phyloP scores from a whole-genome alignment of 306 rosid genomes.

The Gastrolobium villosum region DNA sequence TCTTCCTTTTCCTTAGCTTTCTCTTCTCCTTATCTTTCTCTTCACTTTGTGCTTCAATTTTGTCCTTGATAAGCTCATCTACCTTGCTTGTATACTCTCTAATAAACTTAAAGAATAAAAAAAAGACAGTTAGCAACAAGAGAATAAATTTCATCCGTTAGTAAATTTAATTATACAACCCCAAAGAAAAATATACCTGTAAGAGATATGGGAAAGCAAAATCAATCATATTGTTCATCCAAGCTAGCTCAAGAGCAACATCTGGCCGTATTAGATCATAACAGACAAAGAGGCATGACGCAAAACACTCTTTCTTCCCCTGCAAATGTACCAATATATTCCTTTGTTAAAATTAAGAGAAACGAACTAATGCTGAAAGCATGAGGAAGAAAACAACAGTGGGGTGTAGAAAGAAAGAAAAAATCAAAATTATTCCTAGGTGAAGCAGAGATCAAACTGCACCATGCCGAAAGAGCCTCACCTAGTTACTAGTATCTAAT shows the following conservation, averaged over 20 bases:
- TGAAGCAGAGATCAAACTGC: slow-evolving; percentile 33
- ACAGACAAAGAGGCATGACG: slow-evolving; percentile 96
- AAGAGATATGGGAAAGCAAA: slow-evolving; percentile 91
- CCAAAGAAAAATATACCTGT: slow-evolving; percentile 61
- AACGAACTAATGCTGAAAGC: slow-evolving; percentile 26
- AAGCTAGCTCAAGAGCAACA: slow-evolving; percentile 89
- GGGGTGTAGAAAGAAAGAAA: background rate
- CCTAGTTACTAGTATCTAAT: slow-evolving; percentile 13
- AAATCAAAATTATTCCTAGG: slow-evolving; percentile 14
- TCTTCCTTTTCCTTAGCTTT: slow-evolving; percentile 89
- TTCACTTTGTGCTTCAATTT: slow-evolving; percentile 79
- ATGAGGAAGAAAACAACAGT: slow-evolving; percentile 18
- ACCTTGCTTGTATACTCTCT: slow-evolving; percentile 91
- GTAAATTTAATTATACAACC: background rate
- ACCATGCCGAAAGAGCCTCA: slow-evolving; percentile 10
- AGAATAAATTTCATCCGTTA: background rate
- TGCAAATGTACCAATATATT: slow-evolving; percentile 54
- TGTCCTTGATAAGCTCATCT: slow-evolving; percentile 87
- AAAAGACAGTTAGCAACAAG: slow-evolving; percentile 38
- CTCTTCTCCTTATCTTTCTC: too few species aligned
- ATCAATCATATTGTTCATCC: slow-evolving; percentile 94
- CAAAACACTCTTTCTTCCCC: slow-evolving; percentile 99
- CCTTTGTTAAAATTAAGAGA: slow-evolving; percentile 32
- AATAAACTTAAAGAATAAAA: slow-evolving; percentile 62
- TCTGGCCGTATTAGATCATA: slow-evolving; percentile 89